phyloP scores from a whole-genome alignment of 129 eudicot genomes.

The Flaveria ramosissima region DNA sequence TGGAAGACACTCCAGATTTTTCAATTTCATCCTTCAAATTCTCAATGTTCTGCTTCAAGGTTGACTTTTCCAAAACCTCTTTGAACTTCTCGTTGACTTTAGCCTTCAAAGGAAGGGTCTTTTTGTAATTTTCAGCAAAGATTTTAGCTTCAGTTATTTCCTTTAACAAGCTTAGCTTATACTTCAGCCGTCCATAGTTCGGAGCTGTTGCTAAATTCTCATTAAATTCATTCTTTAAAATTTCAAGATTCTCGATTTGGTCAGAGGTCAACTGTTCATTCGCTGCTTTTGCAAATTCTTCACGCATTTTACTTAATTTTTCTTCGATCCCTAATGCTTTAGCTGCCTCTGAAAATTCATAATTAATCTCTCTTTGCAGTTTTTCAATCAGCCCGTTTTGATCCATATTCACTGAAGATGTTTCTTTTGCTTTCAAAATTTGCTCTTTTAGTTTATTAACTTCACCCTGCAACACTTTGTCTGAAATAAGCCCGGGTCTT shows the following conservation, averaged over 20 bases:
- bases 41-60: constrained; percentile 53
- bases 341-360: constrained; percentile 67
- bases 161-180: constrained; percentile 59
- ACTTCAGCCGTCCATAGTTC: constrained; percentile 55
- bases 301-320: constrained; percentile 43
- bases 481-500: constrained; percentile 49
- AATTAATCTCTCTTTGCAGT: constrained; percentile 52
- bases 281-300: constrained; percentile 56
- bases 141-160: constrained; percentile 56
- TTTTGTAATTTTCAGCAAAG: constrained; percentile 47
- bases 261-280: constrained; percentile 41
- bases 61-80: constrained; percentile 46
- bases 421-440: constrained; percentile 48
- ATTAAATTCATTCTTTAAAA: constrained; percentile 51
- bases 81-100: constrained; percentile 32
- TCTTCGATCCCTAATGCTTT: constrained; percentile 64
- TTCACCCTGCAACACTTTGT: constrained; percentile 58
- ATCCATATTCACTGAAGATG: constrained; percentile 40
- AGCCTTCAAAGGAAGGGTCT: constrained; percentile 35
- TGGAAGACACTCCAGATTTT: constrained; percentile 40
- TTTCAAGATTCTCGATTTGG: constrained; percentile 49
- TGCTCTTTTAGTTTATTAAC: constrained; percentile 61
- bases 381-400: constrained; percentile 55
- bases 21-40: constrained; percentile 53
- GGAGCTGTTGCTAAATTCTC: constrained; percentile 62